Evolutionary conservation across 306 rosid species (phyloP), one percentile per base, ranked within the genome.

Genomic region (Gillenia trifoliata): DNA sequence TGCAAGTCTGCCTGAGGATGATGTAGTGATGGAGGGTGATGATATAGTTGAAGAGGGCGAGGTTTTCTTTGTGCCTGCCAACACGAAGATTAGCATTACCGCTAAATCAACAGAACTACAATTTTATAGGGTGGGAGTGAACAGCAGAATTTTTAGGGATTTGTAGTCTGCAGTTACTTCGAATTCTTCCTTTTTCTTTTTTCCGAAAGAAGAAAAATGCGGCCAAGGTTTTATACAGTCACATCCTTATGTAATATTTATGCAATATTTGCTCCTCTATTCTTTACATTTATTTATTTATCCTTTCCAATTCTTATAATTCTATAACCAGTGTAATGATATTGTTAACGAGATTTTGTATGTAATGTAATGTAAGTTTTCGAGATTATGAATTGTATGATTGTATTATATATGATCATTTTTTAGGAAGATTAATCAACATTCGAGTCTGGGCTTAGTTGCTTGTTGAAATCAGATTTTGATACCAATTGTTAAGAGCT

Each of bases 41-140:
- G 67, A 9, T 65, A 19, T 79, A 11, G 60, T 83, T 19, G 64
- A 70, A 33, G 80, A 75, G 72, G 86, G 86, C 4, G 83, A 79
- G 38, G 83, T 75, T 70, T 71, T 79, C 45, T 83, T 83, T 50
- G 76, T 78, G 50, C 83, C 86, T 57, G 75, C 86, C 69, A 61
- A 71, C 36, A 71, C 70, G 66, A 75, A 75, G 52, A 65, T 79
- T 45, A 69, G 74, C 70, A 26, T 79, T 45, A 83, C 72, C 19
- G 75, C 83, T 31, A 59, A 19, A 64, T 60, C 81, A 20, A 15
- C 23, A 8, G 81, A 79, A 31, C 70, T 83, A 63, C 86, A 72
- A 5, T 23, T 83, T 75, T 83, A 75, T 31, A 78, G 86, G 31
- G 86, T 82, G 65, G 86, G 86, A 56, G 83, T 79, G 28, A 83